phyloP scores from a whole-genome alignment of 805 yeast species.

The Candida golubevii region DNA sequence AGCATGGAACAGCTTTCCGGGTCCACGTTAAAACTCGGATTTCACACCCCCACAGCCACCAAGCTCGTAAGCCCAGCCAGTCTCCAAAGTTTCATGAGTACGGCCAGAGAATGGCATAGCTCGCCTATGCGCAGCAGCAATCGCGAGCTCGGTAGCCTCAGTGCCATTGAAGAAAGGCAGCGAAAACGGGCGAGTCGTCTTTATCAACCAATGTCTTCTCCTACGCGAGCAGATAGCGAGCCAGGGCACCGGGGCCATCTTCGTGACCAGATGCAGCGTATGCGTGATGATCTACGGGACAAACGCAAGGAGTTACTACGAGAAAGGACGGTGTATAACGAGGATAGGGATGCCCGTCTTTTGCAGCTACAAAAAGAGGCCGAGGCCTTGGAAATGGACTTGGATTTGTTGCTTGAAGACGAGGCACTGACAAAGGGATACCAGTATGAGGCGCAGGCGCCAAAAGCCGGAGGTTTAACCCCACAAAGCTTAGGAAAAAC shows the following conservation, averaged over 20 bases:
- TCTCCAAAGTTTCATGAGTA: not conserved
- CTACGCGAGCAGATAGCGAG: conserved; percentile 2
- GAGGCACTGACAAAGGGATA: not conserved
- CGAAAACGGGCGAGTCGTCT: conserved; percentile 9
- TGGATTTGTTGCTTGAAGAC: not conserved
- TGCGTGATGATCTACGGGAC: conserved; percentile 11
- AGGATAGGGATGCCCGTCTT: conserved; percentile 5
- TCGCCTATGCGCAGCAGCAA: conserved; percentile 7
- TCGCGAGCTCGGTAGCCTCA: conserved; percentile 3
- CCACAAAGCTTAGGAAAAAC: not conserved
- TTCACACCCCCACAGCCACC: too few relatives aligned
- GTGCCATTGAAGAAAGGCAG: conserved; percentile 11
- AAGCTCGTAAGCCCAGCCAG: too few relatives aligned
- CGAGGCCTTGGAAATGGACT: conserved; percentile 4
- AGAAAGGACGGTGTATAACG: conserved; percentile 12
- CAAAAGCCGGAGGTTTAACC: not conserved
- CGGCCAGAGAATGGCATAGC: conserved; percentile 11
- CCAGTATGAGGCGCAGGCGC: conserved; percentile 1
- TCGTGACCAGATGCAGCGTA: conserved; percentile 7
- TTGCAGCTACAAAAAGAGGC: conserved; percentile 11
- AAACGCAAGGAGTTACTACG: conserved; percentile 9
- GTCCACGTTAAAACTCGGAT: too few relatives aligned
- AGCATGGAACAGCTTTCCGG: too few relatives aligned
- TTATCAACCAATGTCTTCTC: conserved; percentile 17
- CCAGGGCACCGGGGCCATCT: conserved; percentile 2